Percentiles rank a stretch among this genome's conserved stretches.
Conservation (phyloP, 257 asterid species). For the Solanum medicagineum region DNA sequence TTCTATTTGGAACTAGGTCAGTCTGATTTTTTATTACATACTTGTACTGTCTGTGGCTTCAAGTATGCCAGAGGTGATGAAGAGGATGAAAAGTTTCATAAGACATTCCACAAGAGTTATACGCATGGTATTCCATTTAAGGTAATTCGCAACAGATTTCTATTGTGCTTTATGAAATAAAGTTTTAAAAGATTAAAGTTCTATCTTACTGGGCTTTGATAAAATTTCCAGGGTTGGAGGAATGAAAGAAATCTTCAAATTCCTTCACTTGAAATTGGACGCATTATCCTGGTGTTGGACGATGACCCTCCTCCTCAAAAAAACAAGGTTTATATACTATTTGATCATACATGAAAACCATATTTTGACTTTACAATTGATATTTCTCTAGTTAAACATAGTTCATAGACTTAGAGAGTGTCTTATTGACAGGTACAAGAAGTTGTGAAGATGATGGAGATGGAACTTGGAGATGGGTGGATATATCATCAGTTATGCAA, state of each 20-base stretch:
- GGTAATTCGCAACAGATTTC: constrained; percentile 18
- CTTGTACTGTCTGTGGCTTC: constrained; percentile 56
- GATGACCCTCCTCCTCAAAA: constrained; percentile 51
- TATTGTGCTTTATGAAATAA: not conserved
- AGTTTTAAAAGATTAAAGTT: not conserved
- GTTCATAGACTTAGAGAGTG: not conserved
- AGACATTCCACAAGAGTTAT: constrained; percentile 57
- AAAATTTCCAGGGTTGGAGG: constrained; percentile 54
- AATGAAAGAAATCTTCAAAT: constrained; percentile 32
- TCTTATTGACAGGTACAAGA: constrained; percentile 39
- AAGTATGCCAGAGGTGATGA: constrained; percentile 57
- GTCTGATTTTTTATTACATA: constrained; percentile 50
- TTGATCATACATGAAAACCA: not conserved
- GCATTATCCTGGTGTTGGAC: constrained; percentile 49
- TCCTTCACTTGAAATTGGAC: constrained; percentile 30
- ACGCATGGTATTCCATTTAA: constrained; percentile 59
- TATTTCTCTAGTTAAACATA: not conserved
- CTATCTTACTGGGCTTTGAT: not conserved
- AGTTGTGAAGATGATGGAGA: constrained; percentile 64
- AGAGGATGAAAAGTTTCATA: constrained; percentile 65
- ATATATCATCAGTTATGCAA: constrained; percentile 45
- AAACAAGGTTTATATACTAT: constrained; percentile 33
- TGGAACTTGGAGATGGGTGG: constrained; percentile 86
- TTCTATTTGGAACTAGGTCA: constrained; percentile 66
- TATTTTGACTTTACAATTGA: not conserved